Evolutionary conservation across 257 asterid genomes (phyloP).

Genomic region (Solanum bulbocastanum): DNA sequence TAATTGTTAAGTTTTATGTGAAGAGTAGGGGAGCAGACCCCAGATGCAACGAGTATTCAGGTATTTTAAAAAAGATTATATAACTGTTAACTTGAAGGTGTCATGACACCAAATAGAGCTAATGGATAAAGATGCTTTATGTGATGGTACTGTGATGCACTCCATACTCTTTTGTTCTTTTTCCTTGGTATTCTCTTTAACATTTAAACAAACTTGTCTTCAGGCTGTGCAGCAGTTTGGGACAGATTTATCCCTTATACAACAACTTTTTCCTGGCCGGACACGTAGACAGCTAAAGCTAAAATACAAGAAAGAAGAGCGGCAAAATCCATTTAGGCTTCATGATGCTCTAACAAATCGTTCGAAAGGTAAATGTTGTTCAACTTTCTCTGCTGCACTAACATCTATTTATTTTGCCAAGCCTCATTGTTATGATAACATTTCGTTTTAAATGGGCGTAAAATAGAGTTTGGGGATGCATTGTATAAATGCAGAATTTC

Average conservation of each 20-base stretch:
- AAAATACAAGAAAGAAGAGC: conserved; percentile 84
- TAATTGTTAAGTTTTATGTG: background rate
- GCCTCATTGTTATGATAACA: background rate
- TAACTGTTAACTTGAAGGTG: background rate
- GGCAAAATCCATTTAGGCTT: conserved; percentile 59
- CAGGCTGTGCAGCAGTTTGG: conserved; percentile 83
- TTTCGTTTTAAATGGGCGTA: background rate
- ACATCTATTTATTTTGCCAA: background rate
- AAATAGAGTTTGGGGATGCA: background rate
- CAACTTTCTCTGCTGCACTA: background rate
- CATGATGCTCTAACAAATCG: conserved; percentile 71
- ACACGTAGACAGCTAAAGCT: conserved; percentile 54
- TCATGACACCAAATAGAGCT: background rate
- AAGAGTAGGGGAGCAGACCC: background rate
- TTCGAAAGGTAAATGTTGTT: conserved; percentile 31
- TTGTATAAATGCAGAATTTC: background rate
- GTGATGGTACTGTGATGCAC: background rate
- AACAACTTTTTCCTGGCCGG: conserved; percentile 74
- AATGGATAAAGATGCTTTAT: background rate
- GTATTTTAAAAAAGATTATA: background rate
- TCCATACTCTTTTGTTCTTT: background rate
- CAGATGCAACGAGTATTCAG: background rate
- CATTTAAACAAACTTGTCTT: background rate
- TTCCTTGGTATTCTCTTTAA: background rate
- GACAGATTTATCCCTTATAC: conserved; percentile 78